These are phyloP conservation scores for Paramyrothecium sp. DNA, from an alignment of 2,329 filamentous ascomycete species.

Conservation along the genomic window DNA sequence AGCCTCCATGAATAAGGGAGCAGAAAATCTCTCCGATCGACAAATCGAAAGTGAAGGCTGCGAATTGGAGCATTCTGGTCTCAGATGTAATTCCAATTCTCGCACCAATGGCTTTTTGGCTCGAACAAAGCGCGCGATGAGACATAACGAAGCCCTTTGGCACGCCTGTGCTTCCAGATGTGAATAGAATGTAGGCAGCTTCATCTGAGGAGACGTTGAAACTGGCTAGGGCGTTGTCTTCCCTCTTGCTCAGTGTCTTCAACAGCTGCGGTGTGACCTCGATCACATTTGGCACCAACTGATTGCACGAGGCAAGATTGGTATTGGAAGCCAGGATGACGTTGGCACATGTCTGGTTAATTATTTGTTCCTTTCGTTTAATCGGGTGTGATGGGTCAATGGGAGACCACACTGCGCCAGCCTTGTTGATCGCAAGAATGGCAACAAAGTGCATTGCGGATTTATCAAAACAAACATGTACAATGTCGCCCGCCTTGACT, in stretches of 20 bases:
- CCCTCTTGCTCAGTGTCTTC: background rate
- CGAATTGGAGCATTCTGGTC: constrained; percentile 8
- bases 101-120: background rate
- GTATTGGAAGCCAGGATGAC: background rate
- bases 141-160: constrained; percentile 16
- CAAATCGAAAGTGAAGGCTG: constrained; percentile 10
- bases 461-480: constrained; percentile 36
- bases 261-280: background rate
- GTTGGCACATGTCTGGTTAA: background rate
- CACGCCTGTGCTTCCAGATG: constrained; percentile 12
- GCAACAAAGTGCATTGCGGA: constrained; percentile 30
- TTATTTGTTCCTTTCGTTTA: background rate
- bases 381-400: background rate
- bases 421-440: constrained; percentile 29
- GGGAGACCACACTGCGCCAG: background rate
- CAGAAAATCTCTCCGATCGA: constrained; percentile 9
- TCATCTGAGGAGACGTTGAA: background rate
- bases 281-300: background rate
- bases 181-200: constrained; percentile 11
- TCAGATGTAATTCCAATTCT: background rate
- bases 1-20: constrained; percentile 11
- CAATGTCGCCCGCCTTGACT: constrained; percentile 14
- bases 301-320: background rate
- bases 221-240: background rate
- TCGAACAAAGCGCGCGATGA: constrained; percentile 6